phyloP scores from a whole-genome alignment of 768 basidiomycete genomes.

The Suillus placidus region DNA sequence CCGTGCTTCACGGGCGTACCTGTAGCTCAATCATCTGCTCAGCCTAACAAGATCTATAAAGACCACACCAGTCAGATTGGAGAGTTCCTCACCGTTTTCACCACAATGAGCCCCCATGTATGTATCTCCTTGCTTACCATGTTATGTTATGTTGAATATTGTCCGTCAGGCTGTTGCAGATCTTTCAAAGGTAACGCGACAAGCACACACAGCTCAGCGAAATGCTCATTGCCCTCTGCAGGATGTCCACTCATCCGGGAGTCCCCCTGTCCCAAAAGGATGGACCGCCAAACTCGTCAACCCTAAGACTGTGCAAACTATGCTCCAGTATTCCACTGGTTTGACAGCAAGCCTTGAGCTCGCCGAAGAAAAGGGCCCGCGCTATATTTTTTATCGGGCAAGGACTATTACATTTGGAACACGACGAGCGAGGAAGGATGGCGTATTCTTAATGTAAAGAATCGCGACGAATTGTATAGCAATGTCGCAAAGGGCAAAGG shows the following conservation, averaged over 20 bases:
- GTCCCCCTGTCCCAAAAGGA: neutral
- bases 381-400: neutral
- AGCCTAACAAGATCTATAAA: neutral
- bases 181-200: neutral
- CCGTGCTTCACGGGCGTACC: too few species aligned
- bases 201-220: neutral
- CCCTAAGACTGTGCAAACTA: neutral
- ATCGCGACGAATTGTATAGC: neutral
- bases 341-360: neutral
- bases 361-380: neutral
- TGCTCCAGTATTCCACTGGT: neutral
- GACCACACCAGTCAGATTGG: neutral
- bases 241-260: neutral
- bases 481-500: neutral
- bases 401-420: neutral
- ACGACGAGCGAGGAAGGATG: neutral
- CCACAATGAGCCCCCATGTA: neutral
- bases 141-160: neutral
- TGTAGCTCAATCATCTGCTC: neutral
- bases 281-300: neutral
- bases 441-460: neutral
- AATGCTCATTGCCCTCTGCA: neutral
- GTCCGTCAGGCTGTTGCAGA: neutral
- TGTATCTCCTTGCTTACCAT: neutral
- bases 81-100: neutral